Evolutionary conservation across 352 stramenopile species (phyloP).

Genomic region (Blastocystis sp.): DNA sequence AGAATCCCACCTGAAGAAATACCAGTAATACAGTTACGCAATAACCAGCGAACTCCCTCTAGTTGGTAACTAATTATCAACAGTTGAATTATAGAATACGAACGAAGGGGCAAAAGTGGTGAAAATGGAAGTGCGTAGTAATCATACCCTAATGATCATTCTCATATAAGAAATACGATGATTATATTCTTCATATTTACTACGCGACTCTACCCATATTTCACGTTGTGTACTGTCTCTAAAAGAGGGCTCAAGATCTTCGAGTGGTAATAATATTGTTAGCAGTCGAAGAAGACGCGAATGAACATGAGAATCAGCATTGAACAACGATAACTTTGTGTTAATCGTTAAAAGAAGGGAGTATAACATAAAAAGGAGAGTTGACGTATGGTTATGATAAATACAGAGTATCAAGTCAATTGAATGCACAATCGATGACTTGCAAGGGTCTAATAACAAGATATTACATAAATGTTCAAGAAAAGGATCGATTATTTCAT

Average conservation of each 20-base stretch:
- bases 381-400: neutral
- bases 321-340: neutral
- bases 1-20: conserved; percentile 19
- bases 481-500: neutral
- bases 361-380: neutral
- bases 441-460: neutral
- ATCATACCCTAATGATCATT: conserved; percentile 7
- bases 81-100: neutral
- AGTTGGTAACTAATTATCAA: conserved; percentile 35
- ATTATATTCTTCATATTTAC: neutral
- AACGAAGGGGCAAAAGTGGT: neutral
- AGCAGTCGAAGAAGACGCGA: neutral
- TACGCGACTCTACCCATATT: neutral
- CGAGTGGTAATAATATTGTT: neutral
- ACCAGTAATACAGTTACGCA: conserved; percentile 29
- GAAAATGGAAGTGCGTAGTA: neutral
- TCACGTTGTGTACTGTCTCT: neutral
- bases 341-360: neutral
- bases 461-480: neutral
- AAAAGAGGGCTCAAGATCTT: neutral
- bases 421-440: neutral
- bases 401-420: neutral
- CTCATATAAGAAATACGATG: neutral
- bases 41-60: conserved; percentile 8
- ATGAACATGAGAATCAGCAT: neutral